Evolutionary conservation across 192 early-diverging fungal species (phyloP), one percentile per base, ranked within the genome.

Genomic region (Rhizophagus clarus): DNA sequence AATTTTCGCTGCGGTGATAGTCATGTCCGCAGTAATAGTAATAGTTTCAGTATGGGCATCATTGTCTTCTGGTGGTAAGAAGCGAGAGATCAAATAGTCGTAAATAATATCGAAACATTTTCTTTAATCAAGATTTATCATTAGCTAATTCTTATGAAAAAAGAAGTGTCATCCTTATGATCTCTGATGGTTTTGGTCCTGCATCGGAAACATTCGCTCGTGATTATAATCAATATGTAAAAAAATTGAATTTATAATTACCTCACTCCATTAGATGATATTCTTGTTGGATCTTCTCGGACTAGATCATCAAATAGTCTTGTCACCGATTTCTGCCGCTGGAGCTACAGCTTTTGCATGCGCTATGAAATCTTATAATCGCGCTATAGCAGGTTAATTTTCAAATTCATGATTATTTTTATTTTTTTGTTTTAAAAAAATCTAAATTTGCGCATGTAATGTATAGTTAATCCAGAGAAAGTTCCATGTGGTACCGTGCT

Each of bases 331-430:
- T n/a, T 95, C 94, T 51, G 98, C 98, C 8, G 97, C 98, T 28
- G 98, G 97, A 11, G 98, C 97, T 0, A 99, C 98, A 1, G 98
- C 98, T 4, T 98, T 95, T 80, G 88, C 96, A 22, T 98, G 97
- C 82, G 91, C 87, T 22, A 80, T 91, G 32, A 99, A 99, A 85
- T 87, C 95, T 3, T 98, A 96, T 86, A 99, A 99, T 84, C 93
- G 93, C 49, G 98, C 95, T 14, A 96, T 99, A 76, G 95, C 85
- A 79, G 96, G 96, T 84, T 51, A 8, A 72, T 74, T 66, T 81
- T 72, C 26, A 5, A 0, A 45, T 12, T 61, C 2, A 56, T 31
- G 40, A 47, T 40, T 7, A 45, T 34, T n/a, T n/a, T n/a, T n/a
- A n/a, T 45, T 15, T 26, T 60, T 9, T 1, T 17, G 28, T 49